Evolutionary conservation across 129 eudicot genomes (phyloP).

Genomic region (Artemisia argyi): DNA sequence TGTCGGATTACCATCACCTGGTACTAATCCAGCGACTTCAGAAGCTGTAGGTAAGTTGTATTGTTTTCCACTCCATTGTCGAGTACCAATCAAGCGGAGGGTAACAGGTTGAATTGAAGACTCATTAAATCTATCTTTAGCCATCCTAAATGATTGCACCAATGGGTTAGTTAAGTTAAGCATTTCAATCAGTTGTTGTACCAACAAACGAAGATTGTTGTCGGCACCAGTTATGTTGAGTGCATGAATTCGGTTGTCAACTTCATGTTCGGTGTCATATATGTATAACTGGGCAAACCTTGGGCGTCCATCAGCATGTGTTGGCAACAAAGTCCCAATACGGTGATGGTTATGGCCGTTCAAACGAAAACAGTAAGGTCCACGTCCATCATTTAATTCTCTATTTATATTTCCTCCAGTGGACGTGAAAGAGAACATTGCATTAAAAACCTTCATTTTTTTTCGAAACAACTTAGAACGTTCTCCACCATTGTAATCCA

Average conservation of each 20-base stretch:
- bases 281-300: no score
- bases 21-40: no score
- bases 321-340: background rate
- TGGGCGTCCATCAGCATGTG: no score
- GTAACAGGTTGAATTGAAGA: background rate
- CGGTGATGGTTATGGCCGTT: background rate
- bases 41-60: no score
- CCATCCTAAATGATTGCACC: background rate
- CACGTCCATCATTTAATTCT: background rate
- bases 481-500: slow-evolving; percentile 1
- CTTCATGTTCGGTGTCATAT: background rate
- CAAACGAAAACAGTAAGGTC: background rate
- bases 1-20: no score
- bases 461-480: background rate
- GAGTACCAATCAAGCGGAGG: background rate
- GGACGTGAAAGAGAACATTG: background rate
- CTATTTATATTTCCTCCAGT: no score
- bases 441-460: background rate
- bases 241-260: background rate
- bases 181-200: background rate
- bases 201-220: background rate
- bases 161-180: background rate
- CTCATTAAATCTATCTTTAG: background rate
- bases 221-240: background rate
- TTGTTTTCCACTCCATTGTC: background rate